Conservation (phyloP, 2,329 filamentous ascomycete species). For the Aspergillus cejpii region DNA sequence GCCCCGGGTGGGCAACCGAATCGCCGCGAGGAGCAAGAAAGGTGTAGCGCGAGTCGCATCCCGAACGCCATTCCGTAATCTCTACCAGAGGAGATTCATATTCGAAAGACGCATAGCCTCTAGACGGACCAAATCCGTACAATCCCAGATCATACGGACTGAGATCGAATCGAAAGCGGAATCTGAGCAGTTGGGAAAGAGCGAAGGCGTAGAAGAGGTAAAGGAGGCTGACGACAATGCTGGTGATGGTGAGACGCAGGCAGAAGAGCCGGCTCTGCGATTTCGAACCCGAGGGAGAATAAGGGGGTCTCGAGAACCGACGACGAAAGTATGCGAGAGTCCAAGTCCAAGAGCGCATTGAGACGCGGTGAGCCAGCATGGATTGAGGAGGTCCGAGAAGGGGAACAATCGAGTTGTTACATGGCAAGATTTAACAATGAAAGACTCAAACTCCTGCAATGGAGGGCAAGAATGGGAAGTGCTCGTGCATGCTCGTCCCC, state of each 20-base stretch:
- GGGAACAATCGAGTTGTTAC: not conserved
- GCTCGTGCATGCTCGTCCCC: not conserved
- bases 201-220: conserved; percentile 18
- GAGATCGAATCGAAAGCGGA: conserved; percentile 15
- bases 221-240: conserved; percentile 9
- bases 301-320: not conserved
- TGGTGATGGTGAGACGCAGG: conserved; percentile 4
- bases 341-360: conserved; percentile 15
- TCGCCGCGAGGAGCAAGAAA: conserved; percentile 30
- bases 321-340: conserved; percentile 5
- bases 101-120: conserved; percentile 25
- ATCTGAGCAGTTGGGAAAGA: conserved; percentile 14
- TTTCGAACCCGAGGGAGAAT: not conserved
- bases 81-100: conserved; percentile 25
- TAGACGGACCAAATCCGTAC: conserved; percentile 28
- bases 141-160: conserved; percentile 27
- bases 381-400: not conserved
- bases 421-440: not conserved
- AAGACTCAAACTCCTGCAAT: not conserved
- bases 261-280: conserved; percentile 6
- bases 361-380: conserved; percentile 8
- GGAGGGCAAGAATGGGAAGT: not conserved
- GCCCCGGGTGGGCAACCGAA: conserved; percentile 23
- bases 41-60: conserved; percentile 27
- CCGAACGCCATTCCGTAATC: conserved; percentile 18